These are phyloP conservation scores for Scedosporium minutisporum DNA, from an alignment of 2,329 filamentous ascomycete species.

Conservation along the genomic window DNA sequence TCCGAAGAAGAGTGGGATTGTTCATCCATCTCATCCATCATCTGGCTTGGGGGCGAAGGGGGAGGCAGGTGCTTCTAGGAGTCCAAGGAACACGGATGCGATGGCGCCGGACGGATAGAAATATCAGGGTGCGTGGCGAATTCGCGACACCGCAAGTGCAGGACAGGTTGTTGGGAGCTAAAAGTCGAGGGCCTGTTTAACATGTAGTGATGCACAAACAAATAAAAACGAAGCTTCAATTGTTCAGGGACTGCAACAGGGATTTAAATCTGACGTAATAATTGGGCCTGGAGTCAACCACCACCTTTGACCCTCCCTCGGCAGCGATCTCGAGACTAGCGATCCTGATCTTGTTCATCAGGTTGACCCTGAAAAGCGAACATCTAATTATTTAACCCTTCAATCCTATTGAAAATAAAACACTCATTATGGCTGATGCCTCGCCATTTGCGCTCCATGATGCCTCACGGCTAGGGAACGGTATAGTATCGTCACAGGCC, in stretches of 20 bases:
- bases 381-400: no score
- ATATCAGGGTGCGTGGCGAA: no score
- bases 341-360: background rate
- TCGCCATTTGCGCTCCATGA: slow-evolving; percentile 1
- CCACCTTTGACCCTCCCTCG: no score
- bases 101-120: no score
- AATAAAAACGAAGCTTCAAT: background rate
- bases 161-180: no score
- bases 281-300: no score
- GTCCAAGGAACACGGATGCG: no score
- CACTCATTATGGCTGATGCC: background rate
- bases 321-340: no score
- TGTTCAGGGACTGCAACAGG: background rate
- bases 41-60: background rate
- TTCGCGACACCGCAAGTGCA: no score
- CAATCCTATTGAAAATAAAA: no score
- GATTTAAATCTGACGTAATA: background rate
- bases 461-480: background rate
- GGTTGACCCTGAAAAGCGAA: background rate
- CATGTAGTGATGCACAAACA: background rate
- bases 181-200: background rate
- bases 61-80: no score
- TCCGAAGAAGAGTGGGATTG: background rate
- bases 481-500: background rate
- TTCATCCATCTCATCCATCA: background rate